phyloP scores from a whole-genome alignment of 2,329 filamentous ascomycete species.

The Pseudopyrenochaeta lycopersici region DNA sequence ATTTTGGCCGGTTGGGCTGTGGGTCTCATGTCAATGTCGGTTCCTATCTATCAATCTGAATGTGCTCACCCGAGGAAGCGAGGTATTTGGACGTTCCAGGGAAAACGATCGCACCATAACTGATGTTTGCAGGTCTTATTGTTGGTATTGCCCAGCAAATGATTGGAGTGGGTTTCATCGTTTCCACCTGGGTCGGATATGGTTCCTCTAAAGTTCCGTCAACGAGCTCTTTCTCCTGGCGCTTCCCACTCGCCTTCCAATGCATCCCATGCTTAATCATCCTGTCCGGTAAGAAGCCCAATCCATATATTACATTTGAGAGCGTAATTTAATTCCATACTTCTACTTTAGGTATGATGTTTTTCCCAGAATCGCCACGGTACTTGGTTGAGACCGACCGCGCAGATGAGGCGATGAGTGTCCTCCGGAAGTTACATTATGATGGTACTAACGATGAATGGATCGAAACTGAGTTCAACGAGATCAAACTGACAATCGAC shows the following conservation, averaged over 20 bases:
- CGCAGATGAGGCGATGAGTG: slow-evolving; percentile 61
- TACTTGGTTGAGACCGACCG: slow-evolving; percentile 59
- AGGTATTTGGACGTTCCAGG: slow-evolving; percentile 43
- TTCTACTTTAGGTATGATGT: slow-evolving; percentile 41
- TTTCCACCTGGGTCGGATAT: slow-evolving; percentile 64
- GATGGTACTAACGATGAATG: slow-evolving; percentile 65
- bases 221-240: slow-evolving; percentile 51
- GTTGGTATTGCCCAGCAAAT: slow-evolving; percentile 67
- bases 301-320: no score
- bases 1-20: slow-evolving; percentile 68
- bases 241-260: slow-evolving; percentile 59
- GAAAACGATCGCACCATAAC: background rate
- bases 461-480: slow-evolving; percentile 66
- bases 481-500: slow-evolving; percentile 70
- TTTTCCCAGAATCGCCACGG: slow-evolving; percentile 51
- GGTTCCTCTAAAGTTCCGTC: slow-evolving; percentile 46
- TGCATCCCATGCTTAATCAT: slow-evolving; percentile 56
- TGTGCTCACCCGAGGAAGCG: slow-evolving; percentile 67
- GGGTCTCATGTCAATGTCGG: slow-evolving; percentile 66
- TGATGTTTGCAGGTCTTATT: slow-evolving; percentile 52
- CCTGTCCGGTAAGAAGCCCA: slow-evolving; percentile 37
- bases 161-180: slow-evolving; percentile 66
- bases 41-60: slow-evolving; percentile 72
- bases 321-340: no score
- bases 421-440: slow-evolving; percentile 61